Percentiles rank a stretch among this genome's conserved stretches.
Evolutionary conservation across 2,329 filamentous ascomycete species (phyloP).

Genomic region (Didymella exigua): DNA sequence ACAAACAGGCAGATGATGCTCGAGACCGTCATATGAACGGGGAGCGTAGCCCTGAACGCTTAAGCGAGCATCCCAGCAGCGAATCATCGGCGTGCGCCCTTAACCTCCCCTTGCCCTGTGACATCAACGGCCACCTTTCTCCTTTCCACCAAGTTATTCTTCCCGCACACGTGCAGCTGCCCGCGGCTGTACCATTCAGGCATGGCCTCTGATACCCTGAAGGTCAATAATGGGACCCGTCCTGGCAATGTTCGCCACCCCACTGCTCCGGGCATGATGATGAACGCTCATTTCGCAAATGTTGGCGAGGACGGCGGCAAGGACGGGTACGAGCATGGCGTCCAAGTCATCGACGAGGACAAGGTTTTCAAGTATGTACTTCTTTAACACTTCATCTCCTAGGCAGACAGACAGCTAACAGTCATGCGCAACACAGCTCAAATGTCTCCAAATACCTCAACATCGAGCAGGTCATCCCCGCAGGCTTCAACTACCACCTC

Average conservation of each 20-base stretch:
- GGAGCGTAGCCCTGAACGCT: conserved; percentile 27
- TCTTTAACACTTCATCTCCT: neutral
- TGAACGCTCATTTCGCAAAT: conserved; percentile 83
- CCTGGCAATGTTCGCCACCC: conserved; percentile 48
- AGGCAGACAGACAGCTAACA: conserved; percentile 27
- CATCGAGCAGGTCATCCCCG: conserved; percentile 77
- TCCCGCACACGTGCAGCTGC: conserved; percentile 38
- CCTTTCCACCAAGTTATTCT: conserved; percentile 42
- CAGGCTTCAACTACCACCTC: conserved; percentile 98
- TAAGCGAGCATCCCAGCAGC: conserved; percentile 42
- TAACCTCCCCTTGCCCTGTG: conserved; percentile 40
- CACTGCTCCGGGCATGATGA: conserved; percentile 54
- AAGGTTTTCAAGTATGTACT: conserved; percentile 89
- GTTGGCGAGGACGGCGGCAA: conserved; percentile 68
- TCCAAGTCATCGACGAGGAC: conserved; percentile 95
- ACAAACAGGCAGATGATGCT: conserved; percentile 26
- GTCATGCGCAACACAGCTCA: conserved; percentile 57
- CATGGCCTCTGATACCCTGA: conserved; percentile 40
- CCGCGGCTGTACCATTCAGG: conserved; percentile 25
- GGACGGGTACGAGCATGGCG: conserved; percentile 84
- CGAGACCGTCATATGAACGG: conserved; percentile 35
- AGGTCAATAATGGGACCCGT: conserved; percentile 47
- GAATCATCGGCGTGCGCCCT: conserved; percentile 34
- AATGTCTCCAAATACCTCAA: conserved; percentile 82
- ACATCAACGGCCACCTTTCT: conserved; percentile 46